These are phyloP conservation scores for Lachnellula willkommii DNA, from an alignment of 2,329 filamentous ascomycete species.

Conservation along the genomic window DNA sequence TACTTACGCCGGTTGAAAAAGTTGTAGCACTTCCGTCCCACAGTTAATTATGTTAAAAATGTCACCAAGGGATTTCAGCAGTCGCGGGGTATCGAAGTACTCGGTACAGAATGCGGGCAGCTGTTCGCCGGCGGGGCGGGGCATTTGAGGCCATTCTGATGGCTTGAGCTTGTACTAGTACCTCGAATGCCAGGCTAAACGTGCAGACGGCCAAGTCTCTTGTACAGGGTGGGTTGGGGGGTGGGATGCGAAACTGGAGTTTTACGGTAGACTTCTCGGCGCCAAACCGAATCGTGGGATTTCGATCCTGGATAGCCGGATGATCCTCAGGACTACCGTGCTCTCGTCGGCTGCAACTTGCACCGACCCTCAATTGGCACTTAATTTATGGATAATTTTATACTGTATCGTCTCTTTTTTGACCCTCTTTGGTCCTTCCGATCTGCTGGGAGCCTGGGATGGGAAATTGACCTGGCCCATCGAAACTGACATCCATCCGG, in stretches of 20 bases:
- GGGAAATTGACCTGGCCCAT: background rate
- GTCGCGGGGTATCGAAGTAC: background rate
- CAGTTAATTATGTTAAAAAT: too few relatives aligned
- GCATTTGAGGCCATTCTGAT: too few relatives aligned
- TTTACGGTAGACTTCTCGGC: background rate
- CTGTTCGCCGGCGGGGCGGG: background rate
- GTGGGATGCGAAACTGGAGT: background rate
- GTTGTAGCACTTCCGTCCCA: too few relatives aligned
- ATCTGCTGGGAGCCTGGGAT: background rate
- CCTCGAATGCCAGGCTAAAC: background rate
- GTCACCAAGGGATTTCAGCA: too few relatives aligned
- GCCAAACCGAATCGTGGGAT: background rate
- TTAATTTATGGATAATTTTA: too few relatives aligned
- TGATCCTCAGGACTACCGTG: slow-evolving; percentile 19
- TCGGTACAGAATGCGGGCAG: background rate
- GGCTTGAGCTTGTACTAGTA: too few relatives aligned
- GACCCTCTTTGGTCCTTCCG: slow-evolving; percentile 1
- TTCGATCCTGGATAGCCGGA: slow-evolving; percentile 15
- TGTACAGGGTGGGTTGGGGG: background rate
- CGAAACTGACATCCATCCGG: background rate
- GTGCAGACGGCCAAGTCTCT: background rate
- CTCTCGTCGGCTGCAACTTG: background rate
- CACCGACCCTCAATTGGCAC: background rate
- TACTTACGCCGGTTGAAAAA: too few relatives aligned
- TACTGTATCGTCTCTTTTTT: background rate